These are phyloP conservation scores for Blastobotrys malaysiensis DNA, from an alignment of 1,139 yeast genomes.

Conservation along the genomic window DNA sequence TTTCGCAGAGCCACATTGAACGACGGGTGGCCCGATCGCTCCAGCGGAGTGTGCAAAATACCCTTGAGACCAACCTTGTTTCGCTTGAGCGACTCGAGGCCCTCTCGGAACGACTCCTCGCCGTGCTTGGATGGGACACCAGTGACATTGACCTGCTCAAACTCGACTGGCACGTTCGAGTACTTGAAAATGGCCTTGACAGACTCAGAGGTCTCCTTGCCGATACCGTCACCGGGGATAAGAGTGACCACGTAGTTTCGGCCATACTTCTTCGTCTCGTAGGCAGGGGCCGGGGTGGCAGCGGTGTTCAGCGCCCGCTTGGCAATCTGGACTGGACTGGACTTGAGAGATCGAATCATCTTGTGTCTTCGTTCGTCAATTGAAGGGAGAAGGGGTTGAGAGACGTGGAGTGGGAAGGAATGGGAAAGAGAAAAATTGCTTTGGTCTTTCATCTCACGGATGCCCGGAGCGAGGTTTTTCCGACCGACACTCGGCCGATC, in stretches of 20 bases:
- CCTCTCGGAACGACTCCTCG: slow-evolving; percentile 59
- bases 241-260: slow-evolving; percentile 89
- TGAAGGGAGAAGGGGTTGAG: neutral
- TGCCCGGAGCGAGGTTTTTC: neutral
- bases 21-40: slow-evolving; percentile 67
- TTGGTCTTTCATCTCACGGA: neutral
- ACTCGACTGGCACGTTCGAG: slow-evolving; percentile 84
- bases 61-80: slow-evolving; percentile 97
- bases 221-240: slow-evolving; percentile 96
- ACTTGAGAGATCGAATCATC: neutral
- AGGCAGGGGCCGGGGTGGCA: slow-evolving; percentile 25
- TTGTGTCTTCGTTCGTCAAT: neutral
- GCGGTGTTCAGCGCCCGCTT: slow-evolving; percentile 21
- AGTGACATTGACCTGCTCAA: slow-evolving; percentile 86
- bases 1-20: slow-evolving; percentile 95
- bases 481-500: neutral
- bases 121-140: slow-evolving; percentile 55
- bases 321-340: slow-evolving; percentile 10
- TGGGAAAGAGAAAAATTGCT: slow-evolving; percentile 2
- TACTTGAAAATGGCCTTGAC: slow-evolving; percentile 85
- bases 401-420: slow-evolving; percentile 1
- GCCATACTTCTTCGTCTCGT: slow-evolving; percentile 87
- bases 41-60: slow-evolving; percentile 85
- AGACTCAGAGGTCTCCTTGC: slow-evolving; percentile 92
- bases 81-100: slow-evolving; percentile 87